Evolutionary conservation across 495 filamentous ascomycete species (phyloP).

Genomic region (Astrothelium macrocarpum): DNA sequence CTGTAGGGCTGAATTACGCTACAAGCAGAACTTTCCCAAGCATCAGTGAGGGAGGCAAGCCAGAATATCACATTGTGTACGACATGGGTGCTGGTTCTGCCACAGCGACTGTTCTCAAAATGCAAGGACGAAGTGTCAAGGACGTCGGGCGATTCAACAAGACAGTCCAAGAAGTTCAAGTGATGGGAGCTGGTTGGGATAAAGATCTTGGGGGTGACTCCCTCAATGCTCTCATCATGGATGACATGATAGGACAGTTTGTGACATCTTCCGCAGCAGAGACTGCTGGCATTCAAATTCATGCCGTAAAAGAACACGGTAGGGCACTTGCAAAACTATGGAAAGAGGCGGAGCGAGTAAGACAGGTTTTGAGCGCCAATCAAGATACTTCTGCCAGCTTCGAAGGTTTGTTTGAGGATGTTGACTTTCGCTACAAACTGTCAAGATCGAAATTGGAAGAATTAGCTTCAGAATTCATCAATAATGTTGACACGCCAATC

Average conservation of each 20-base stretch:
- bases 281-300: constrained; percentile 48
- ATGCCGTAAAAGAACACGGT: constrained; percentile 61
- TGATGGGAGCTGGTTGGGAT: constrained; percentile 82
- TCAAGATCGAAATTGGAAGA: constrained; percentile 74
- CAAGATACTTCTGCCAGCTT: constrained; percentile 68
- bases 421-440: constrained; percentile 89
- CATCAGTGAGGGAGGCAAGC: constrained; percentile 72
- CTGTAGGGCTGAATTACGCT: constrained; percentile 91
- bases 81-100: constrained; percentile 99
- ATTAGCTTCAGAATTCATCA: constrained; percentile 57
- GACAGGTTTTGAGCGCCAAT: constrained; percentile 92
- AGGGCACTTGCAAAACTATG: constrained; percentile 77
- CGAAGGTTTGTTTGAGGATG: constrained; percentile 79
- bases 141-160: constrained; percentile 92
- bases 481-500: constrained; percentile 59
- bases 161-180: constrained; percentile 84
- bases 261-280: constrained; percentile 60
- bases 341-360: constrained; percentile 80
- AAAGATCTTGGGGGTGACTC: constrained; percentile 80
- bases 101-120: constrained; percentile 83
- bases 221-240: constrained; percentile 75
- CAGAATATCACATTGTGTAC: constrained; percentile 86
- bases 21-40: constrained; percentile 81
- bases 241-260: constrained; percentile 78
- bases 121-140: constrained; percentile 83